Evolutionary conservation across 371 early-diverging fungal species (phyloP).

Genomic region (Syncephalastrum contaminatum): DNA sequence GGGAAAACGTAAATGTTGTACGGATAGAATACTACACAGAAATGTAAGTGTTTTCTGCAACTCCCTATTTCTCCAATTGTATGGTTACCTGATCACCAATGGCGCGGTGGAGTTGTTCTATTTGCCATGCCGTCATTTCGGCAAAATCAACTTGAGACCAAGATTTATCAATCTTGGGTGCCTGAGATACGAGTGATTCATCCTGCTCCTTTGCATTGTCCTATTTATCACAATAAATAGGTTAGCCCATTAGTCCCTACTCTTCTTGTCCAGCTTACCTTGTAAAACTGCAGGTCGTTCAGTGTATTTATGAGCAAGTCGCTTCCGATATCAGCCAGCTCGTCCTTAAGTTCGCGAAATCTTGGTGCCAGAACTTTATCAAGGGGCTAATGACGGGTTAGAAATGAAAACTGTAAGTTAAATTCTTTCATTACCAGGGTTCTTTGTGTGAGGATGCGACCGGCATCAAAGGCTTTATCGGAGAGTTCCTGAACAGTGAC

Average conservation of each 20-base stretch:
- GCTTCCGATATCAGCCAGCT: conserved; percentile 66
- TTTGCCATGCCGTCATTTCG: conserved; percentile 56
- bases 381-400: not conserved
- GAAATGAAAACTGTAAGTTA: too few relatives aligned
- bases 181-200: conserved; percentile 61
- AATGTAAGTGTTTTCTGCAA: not conserved
- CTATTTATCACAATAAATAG: conserved; percentile 19
- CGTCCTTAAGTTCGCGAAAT: conserved; percentile 22
- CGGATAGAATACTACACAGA: conserved; percentile 34
- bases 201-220: conserved; percentile 64
- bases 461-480: conserved; percentile 79
- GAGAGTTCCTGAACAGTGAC: conserved; percentile 88
- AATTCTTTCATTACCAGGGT: conserved; percentile 27
- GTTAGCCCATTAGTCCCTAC: not conserved
- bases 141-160: conserved; percentile 65
- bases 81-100: conserved; percentile 70
- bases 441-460: conserved; percentile 76
- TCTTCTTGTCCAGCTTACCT: conserved; percentile 27
- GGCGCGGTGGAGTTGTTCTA: conserved; percentile 71
- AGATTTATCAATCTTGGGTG: conserved; percentile 69
- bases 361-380: conserved; percentile 14
- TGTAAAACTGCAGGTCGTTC: conserved; percentile 51
- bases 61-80: conserved; percentile 3
- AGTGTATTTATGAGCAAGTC: conserved; percentile 63
- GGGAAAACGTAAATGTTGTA: conserved; percentile 25